Percentiles rank a stretch among this genome's conserved stretches.
Conservation (phyloP, 768 basidiomycete genomes). For the Russula vinacea region DNA sequence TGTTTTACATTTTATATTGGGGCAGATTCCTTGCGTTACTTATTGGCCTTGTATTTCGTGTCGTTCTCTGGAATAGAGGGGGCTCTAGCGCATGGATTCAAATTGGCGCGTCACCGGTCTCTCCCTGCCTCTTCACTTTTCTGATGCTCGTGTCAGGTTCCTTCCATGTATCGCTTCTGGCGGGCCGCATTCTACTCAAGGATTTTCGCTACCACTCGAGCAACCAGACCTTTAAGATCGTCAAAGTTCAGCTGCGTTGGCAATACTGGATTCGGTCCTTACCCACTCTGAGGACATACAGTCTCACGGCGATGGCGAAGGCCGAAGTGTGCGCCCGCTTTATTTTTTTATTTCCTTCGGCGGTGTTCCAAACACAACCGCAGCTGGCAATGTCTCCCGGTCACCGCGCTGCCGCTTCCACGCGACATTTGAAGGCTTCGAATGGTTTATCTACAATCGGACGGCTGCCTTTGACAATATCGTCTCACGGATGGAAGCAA, state of each 20-base stretch:
- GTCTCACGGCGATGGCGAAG: constrained; percentile 47
- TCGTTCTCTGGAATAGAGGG: constrained; percentile 74
- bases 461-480: constrained; percentile 89
- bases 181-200: constrained; percentile 84
- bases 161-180: constrained; percentile 85
- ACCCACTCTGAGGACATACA: constrained; percentile 69
- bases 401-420: constrained; percentile 73
- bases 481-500: constrained; percentile 64
- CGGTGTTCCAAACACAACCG: constrained; percentile 26
- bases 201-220: constrained; percentile 88
- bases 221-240: constrained; percentile 82
- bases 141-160: constrained; percentile 52
- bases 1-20: constrained; percentile 88
- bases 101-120: constrained; percentile 51
- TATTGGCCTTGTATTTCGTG: constrained; percentile 61
- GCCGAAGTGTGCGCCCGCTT: constrained; percentile 43
- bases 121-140: background rate
- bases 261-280: constrained; percentile 89
- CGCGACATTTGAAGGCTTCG: constrained; percentile 76
- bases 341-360: constrained; percentile 3
- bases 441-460: constrained; percentile 91
- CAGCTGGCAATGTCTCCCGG: constrained; percentile 33
- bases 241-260: constrained; percentile 87
- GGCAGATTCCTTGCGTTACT: constrained; percentile 76
- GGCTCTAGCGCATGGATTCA: constrained; percentile 80